A percentile compares a stretch with the other conserved stretches of the same genome.
phyloP scores from a whole-genome alignment of 2,329 filamentous ascomycete species.

The Mycosphaerelloides madeirae region DNA sequence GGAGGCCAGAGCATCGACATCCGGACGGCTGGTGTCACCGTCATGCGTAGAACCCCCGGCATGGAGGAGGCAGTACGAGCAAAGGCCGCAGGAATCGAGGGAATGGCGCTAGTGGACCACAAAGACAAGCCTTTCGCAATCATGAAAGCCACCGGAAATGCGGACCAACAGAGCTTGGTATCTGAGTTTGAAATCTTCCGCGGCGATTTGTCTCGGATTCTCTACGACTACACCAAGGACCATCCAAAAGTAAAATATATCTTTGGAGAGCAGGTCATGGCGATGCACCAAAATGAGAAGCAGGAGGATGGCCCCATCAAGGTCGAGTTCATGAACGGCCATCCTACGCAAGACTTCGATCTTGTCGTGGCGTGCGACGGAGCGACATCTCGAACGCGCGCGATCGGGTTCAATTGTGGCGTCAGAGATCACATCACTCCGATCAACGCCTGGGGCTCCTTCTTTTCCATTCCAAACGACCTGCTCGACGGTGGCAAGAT shows the following conservation, averaged over 20 bases:
- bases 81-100: slow-evolving; percentile 25
- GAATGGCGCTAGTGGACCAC: slow-evolving; percentile 28
- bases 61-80: slow-evolving; percentile 30
- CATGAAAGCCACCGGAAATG: slow-evolving; percentile 30
- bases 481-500: slow-evolving; percentile 37
- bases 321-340: slow-evolving; percentile 41
- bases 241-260: slow-evolving; percentile 36
- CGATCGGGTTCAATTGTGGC: slow-evolving; percentile 40
- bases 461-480: slow-evolving; percentile 39
- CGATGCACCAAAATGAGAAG: slow-evolving; percentile 31
- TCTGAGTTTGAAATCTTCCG: slow-evolving; percentile 38
- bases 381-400: slow-evolving; percentile 44
- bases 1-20: slow-evolving; percentile 35
- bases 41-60: slow-evolving; percentile 34
- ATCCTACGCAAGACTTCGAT: slow-evolving; percentile 38
- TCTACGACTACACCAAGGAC: slow-evolving; percentile 36
- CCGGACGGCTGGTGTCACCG: slow-evolving; percentile 31
- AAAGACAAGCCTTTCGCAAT: slow-evolving; percentile 28
- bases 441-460: slow-evolving; percentile 40
- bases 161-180: slow-evolving; percentile 32
- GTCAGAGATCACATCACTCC: slow-evolving; percentile 37
- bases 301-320: slow-evolving; percentile 32
- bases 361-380: slow-evolving; percentile 50
- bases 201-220: slow-evolving; percentile 31
- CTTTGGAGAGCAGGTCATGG: slow-evolving; percentile 37